Conservation (phyloP, 768 basidiomycete genomes). For the Ephemerocybe angulata region DNA sequence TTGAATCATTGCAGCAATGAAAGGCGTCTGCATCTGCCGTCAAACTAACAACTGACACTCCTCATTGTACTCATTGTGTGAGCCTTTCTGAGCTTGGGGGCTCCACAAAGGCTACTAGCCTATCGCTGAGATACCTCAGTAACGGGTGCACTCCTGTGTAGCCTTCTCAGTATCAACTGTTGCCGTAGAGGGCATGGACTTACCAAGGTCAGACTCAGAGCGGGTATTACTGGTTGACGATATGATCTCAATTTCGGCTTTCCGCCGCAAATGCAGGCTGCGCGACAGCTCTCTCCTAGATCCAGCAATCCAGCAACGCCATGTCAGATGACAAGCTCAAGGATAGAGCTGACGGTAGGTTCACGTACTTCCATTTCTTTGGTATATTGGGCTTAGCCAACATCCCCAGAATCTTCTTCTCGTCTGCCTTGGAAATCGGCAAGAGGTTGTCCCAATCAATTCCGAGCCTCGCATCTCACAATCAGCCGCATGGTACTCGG, state of each 20-base stretch:
- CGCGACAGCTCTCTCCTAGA: slow-evolving; percentile 73
- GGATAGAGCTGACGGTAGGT: neutral
- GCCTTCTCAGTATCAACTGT: neutral
- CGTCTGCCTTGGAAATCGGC: slow-evolving; percentile 66
- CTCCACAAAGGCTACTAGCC: neutral
- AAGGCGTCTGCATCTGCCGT: too few relatives aligned
- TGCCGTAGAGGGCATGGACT: neutral
- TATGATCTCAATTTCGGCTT: slow-evolving; percentile 89
- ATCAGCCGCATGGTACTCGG: neutral
- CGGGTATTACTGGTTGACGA: slow-evolving; percentile 10
- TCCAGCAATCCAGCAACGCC: neutral
- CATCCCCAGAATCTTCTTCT: slow-evolving; percentile 74
- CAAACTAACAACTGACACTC: too few relatives aligned
- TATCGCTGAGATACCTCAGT: neutral
- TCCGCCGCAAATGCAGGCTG: slow-evolving; percentile 78
- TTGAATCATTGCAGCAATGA: too few relatives aligned
- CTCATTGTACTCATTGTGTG: too few relatives aligned
- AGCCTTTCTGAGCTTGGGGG: too few relatives aligned
- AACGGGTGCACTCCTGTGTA: neutral
- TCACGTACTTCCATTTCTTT: slow-evolving; percentile 58
- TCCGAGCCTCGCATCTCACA: slow-evolving; percentile 29
- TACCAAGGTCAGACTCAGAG: neutral
- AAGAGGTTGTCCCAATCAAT: slow-evolving; percentile 60
- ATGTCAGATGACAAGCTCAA: neutral
- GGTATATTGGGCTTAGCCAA: slow-evolving; percentile 52